These are phyloP conservation scores for Starmerella floricola DNA, from an alignment of 805 yeast species.

Conservation along the genomic window DNA sequence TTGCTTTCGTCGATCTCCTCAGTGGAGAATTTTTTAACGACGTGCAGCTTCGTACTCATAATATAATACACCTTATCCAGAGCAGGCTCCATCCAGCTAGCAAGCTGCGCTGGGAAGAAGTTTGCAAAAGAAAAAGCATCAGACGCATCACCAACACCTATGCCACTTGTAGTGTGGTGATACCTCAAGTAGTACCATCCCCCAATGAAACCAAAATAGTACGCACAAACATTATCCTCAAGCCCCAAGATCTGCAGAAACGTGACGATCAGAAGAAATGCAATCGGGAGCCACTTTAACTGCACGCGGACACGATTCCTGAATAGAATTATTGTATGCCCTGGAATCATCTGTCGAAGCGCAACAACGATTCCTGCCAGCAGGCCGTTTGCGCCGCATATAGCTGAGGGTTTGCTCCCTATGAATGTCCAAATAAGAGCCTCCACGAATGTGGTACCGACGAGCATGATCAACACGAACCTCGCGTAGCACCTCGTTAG, in stretches of 20 bases:
- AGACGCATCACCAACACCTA: constrained; percentile 69
- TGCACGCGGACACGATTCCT: constrained; percentile 36
- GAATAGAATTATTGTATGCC: constrained; percentile 42
- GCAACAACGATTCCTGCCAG: constrained; percentile 49
- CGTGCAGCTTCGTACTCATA: constrained; percentile 15
- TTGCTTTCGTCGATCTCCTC: constrained; percentile 22
- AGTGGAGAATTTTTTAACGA: constrained; percentile 14
- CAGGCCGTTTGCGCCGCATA: constrained; percentile 28
- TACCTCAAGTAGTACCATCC: constrained; percentile 74
- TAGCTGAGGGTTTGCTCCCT: constrained; percentile 1
- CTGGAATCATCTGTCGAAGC: constrained; percentile 52
- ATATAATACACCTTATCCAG: constrained; percentile 36
- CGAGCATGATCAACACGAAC: constrained; percentile 34
- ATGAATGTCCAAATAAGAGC: constrained; percentile 11
- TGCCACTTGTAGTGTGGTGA: constrained; percentile 43
- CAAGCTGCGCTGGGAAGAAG: constrained; percentile 62
- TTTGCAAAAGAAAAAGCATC: constrained; percentile 75
- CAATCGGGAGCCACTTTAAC: constrained; percentile 33
- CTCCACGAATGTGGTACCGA: constrained; percentile 28
- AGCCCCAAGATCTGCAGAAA: constrained; percentile 24
- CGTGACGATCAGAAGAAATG: constrained; percentile 27
- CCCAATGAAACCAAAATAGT: constrained; percentile 41
- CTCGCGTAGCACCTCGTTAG: constrained; percentile 40
- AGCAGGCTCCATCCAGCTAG: constrained; percentile 41
- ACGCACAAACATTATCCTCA: constrained; percentile 22